Evolutionary conservation across 108 stramenopile genomes (phyloP).

Genomic region (Asterionellopsis glacialis): DNA sequence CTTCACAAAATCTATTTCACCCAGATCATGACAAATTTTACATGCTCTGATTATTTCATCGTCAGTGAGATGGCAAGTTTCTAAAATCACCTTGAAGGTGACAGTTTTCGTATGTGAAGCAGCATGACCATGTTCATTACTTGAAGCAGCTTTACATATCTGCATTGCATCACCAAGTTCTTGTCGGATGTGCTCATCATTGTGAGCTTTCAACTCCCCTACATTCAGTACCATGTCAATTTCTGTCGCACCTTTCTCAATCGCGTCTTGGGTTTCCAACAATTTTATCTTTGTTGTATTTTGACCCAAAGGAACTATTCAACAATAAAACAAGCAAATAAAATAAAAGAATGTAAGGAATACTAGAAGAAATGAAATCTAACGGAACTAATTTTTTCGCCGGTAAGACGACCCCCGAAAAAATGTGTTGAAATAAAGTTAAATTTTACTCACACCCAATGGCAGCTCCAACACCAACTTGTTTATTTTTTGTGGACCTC

Average conservation of each 20-base stretch:
- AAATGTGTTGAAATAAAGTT: too few species aligned
- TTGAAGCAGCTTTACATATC: neutral
- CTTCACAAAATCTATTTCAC: neutral
- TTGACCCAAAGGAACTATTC: neutral
- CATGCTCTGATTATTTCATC: slow-evolving; percentile 1
- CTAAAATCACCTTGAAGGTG: slow-evolving; percentile 1
- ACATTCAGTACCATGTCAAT: neutral
- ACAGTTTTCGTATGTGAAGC: neutral
- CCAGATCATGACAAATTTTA: neutral
- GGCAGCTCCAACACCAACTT: too few species aligned
- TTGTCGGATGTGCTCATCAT: neutral
- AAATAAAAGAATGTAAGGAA: too few species aligned
- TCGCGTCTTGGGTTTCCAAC: neutral
- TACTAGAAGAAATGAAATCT: too few species aligned
- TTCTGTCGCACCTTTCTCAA: neutral
- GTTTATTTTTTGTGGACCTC: too few species aligned
- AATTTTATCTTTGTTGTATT: neutral
- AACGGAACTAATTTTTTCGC: too few species aligned
- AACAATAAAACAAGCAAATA: too few species aligned
- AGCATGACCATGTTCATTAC: neutral
- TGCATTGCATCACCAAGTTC: too few species aligned
- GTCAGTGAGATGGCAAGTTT: neutral
- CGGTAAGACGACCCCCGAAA: too few species aligned
- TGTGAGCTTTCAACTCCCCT: neutral
- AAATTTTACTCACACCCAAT: too few species aligned